Conservation (phyloP, 768 basidiomycete genomes). For the Boletus rubescentipes region DNA sequence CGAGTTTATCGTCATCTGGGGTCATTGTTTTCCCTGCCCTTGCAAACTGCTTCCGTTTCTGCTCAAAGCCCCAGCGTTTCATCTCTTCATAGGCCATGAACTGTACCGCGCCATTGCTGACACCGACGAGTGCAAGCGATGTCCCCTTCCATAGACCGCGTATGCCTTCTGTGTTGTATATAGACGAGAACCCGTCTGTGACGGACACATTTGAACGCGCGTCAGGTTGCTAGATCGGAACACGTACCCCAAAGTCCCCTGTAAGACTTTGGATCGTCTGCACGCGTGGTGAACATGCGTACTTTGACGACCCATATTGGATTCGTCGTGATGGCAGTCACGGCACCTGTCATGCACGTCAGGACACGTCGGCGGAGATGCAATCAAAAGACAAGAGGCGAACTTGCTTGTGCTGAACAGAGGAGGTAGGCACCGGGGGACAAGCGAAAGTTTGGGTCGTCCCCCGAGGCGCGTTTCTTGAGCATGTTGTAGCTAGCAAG, state of each 20-base stretch:
- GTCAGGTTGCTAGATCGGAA: background rate
- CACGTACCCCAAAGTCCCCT: slow-evolving; percentile 69
- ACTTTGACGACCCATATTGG: slow-evolving; percentile 98
- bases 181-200: slow-evolving; percentile 69
- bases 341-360: slow-evolving; percentile 61
- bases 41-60: slow-evolving; percentile 63
- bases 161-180: slow-evolving; percentile 72
- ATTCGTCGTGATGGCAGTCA: slow-evolving; percentile 92
- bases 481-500: slow-evolving; percentile 83
- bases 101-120: slow-evolving; percentile 92
- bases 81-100: slow-evolving; percentile 97
- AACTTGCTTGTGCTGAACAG: slow-evolving; percentile 95
- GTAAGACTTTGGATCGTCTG: slow-evolving; percentile 70
- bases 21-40: slow-evolving; percentile 64
- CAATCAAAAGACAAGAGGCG: slow-evolving; percentile 40
- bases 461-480: slow-evolving; percentile 73
- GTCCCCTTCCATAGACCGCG: slow-evolving; percentile 87
- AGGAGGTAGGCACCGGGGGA: slow-evolving; percentile 80
- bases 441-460: slow-evolving; percentile 63
- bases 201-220: background rate
- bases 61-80: slow-evolving; percentile 86
- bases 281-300: slow-evolving; percentile 86
- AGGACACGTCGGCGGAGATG: slow-evolving; percentile 11
- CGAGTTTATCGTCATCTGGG: slow-evolving; percentile 80
- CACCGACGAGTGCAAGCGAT: slow-evolving; percentile 83